These are phyloP conservation scores for Lipomyces yamanashiensis DNA, from an alignment of 805 yeast species.

Conservation along the genomic window DNA sequence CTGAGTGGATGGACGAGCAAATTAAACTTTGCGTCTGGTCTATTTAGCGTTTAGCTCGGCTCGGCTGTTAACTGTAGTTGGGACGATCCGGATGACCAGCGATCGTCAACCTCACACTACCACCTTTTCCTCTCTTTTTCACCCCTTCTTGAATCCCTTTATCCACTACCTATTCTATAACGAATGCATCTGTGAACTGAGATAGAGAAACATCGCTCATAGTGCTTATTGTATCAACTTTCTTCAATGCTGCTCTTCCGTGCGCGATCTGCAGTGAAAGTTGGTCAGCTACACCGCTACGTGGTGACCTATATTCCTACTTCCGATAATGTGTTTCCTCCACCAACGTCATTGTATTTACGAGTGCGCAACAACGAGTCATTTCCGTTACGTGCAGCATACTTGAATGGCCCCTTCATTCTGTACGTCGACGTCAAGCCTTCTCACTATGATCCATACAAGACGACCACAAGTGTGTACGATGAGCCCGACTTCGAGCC, in stretches of 20 bases:
- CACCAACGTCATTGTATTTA: slow-evolving; percentile 21
- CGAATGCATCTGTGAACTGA: too few species aligned
- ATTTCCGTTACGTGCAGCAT: slow-evolving; percentile 64
- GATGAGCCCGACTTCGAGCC: slow-evolving; percentile 48
- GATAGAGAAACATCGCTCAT: neutral
- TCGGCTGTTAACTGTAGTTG: too few species aligned
- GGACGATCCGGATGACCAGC: too few species aligned
- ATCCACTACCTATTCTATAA: too few species aligned
- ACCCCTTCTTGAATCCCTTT: too few species aligned
- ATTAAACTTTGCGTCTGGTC: too few species aligned
- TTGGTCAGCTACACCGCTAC: slow-evolving; percentile 67
- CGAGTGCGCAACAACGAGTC: slow-evolving; percentile 32
- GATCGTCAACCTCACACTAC: too few species aligned
- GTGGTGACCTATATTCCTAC: slow-evolving; percentile 56
- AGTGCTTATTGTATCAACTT: neutral
- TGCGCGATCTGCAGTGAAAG: slow-evolving; percentile 49
- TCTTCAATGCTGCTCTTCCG: slow-evolving; percentile 38
- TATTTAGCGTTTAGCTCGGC: too few species aligned
- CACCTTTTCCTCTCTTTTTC: too few species aligned
- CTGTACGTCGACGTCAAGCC: slow-evolving; percentile 83
- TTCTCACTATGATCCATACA: slow-evolving; percentile 60
- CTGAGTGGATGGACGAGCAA: too few species aligned
- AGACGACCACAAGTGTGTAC: slow-evolving; percentile 47
- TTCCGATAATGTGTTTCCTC: slow-evolving; percentile 29
- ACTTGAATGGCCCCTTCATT: slow-evolving; percentile 85